Evolutionary conservation across 805 yeast genomes (phyloP), one percentile per base, ranked within the genome.

Genomic region (Clavispora asparagi): DNA sequence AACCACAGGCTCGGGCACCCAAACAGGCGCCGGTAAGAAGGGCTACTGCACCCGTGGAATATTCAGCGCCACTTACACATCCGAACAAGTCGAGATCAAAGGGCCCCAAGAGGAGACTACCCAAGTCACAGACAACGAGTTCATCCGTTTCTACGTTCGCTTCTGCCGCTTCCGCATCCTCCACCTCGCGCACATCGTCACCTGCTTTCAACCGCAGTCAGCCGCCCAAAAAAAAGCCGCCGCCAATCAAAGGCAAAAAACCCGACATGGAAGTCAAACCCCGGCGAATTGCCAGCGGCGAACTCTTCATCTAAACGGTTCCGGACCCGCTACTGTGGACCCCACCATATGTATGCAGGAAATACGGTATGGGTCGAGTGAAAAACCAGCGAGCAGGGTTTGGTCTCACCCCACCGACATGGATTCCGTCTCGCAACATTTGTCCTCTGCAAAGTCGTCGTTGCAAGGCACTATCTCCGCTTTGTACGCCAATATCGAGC

Each of bases 51-150:
- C 41, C 41, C 27, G 6, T 33, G 25, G n/a, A 17, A 9, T 1
- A 17, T 6, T 2, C 19, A 9, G 7, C 31, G 8, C 67, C 66
- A 37, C 60, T 78, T 40, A 61, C 61, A 0, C 82, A 78, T 56
- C 59, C 73, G 2, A 77, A 69, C 39, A 79, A 78, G 53, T 46
- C 60, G 0, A 62, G 83, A 44, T 63, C 81, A 14, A 72, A 65
- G 45, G 83, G 83, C 0, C 83, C 83, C 0, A 76, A 70, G 54
- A 60, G 83, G 50, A 62, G 74, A 42, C 62, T 74, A 16, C 82
- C 82, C 1, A 64, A 66, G 39, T 14, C 23, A 10, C 19, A 25
- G 41, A 25, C 12, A 17, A 1, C 33, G 25, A 9, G 33, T 11
- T n/a, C 35, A 4, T 29, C 42, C 10, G 17, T 28, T 12, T 11